A percentile compares a stretch with the other conserved stretches of the same genome.
Evolutionary conservation across 495 filamentous ascomycete genomes (phyloP).

Genomic region (Penicillium pancosmium): DNA sequence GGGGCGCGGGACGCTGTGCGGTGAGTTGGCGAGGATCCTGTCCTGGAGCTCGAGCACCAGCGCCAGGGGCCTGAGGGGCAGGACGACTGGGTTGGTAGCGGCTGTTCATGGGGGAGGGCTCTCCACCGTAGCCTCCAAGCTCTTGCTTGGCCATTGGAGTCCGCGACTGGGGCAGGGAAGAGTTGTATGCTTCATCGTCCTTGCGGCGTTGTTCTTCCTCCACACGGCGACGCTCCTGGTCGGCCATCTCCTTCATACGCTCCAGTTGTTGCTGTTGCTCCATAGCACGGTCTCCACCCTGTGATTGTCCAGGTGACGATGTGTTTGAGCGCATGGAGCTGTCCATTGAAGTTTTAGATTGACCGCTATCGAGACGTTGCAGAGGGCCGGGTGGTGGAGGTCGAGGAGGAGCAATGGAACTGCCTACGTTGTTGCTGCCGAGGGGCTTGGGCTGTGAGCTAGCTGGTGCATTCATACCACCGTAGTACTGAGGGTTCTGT

Average conservation of each 20-base stretch:
- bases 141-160: conserved; percentile 85
- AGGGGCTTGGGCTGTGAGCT: conserved; percentile 50
- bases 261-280: conserved; percentile 48
- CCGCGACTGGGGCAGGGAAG: conserved; percentile 77
- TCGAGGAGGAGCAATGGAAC: conserved; percentile 76
- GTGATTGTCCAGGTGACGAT: conserved; percentile 41
- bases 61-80: conserved; percentile 56
- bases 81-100: conserved; percentile 83
- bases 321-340: conserved; percentile 37
- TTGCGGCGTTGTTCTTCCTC: conserved; percentile 58
- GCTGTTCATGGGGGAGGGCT: conserved; percentile 49
- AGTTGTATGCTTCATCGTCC: conserved; percentile 84
- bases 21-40: conserved; percentile 50
- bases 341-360: conserved; percentile 34
- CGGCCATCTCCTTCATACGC: conserved; percentile 53
- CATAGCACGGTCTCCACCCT: conserved; percentile 38
- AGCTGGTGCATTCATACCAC: conserved; percentile 60
- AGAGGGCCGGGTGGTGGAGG: conserved; percentile 61
- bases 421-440: conserved; percentile 52
- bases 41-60: conserved; percentile 43
- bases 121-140: conserved; percentile 66
- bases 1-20: conserved; percentile 60
- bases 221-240: conserved; percentile 52
- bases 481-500: conserved; percentile 76
- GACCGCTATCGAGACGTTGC: conserved; percentile 46